Evolutionary conservation across 2,329 filamentous ascomycete genomes (phyloP), one percentile per base, ranked within the genome.

Genomic region (Aspergillus sp.): DNA sequence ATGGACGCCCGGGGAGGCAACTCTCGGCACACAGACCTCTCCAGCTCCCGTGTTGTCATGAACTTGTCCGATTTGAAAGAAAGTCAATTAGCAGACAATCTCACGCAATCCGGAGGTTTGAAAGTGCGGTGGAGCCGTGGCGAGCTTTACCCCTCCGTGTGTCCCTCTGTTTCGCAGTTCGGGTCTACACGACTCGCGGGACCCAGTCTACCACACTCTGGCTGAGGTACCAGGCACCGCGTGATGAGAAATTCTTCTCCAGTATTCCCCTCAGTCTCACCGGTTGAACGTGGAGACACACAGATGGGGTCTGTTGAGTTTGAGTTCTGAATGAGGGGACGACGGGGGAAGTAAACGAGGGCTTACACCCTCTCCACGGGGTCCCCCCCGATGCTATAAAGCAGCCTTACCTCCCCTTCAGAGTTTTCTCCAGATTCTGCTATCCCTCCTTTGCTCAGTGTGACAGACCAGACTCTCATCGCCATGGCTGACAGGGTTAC

Each of bases 251-350:
- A 52, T 41, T 33, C 45, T 17, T 17, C 49, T 41, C 49, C 49
- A 41, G 37, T n/a, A 52, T 43, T 43, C 49, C 37, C 49, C 49
- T 45, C 50, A 54, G 43, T 33, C 35, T 54, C 52, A 54, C 52
- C 52, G 52, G 41, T 27, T 44, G 12, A 31, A 31, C 40, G 50
- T 54, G 52, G 52, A 35, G 52, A 54, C 43, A 12, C 31, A 27
- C 24, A 19, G 51, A 47, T 39, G 43, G 51, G 43, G 51, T 47
- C 37, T 5, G 23, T 51, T 41, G 24, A 44, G 39, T 31, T 31
- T 31, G 35, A 37, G n/a, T 37, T n/a, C 17, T 50, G 48, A 31
- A 31, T 31, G 27, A 31, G 27, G 27, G 27, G 27, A 31, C 27
- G 39, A 19, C 3, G 21, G 21, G 35, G 33, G 27, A 21, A 41